A percentile compares a stretch with the other conserved stretches of the same genome.
Conservation (phyloP, 305 asterid genomes). For the Fraxinus latifolia region DNA sequence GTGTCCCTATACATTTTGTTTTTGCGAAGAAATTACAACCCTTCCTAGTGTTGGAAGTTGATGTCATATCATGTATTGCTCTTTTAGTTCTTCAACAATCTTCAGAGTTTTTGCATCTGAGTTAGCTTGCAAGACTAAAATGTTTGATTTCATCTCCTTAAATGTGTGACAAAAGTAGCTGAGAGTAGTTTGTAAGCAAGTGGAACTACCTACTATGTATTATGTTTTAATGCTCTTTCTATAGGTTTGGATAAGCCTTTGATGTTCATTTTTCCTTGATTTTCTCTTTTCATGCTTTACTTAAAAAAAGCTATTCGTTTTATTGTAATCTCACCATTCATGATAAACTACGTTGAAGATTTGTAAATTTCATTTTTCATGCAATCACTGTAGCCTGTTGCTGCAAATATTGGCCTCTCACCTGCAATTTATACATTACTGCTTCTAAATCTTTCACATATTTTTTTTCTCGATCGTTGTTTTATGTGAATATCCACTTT, state of each 20-base stretch:
- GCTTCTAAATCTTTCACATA: not conserved
- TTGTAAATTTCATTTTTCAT: not conserved
- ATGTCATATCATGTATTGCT: not conserved
- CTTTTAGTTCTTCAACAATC: not conserved
- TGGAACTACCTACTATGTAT: not conserved
- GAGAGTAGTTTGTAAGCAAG: not conserved
- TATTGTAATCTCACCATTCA: not conserved
- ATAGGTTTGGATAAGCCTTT: not conserved
- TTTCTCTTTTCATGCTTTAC: not conserved
- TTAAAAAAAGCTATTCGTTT: not conserved
- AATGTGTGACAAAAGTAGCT: not conserved
- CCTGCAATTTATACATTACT: not conserved
- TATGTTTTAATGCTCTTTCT: not conserved
- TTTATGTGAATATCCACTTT: not conserved
- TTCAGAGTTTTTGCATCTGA: not conserved
- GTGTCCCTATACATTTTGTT: not conserved
- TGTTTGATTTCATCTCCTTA: not conserved
- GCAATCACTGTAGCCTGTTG: conserved; percentile 14
- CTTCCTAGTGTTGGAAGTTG: not conserved
- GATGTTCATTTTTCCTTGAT: not conserved
- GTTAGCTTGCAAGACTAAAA: not conserved
- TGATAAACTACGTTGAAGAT: not conserved
- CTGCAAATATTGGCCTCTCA: conserved; percentile 3
- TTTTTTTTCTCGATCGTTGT: not conserved
- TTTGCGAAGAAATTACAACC: not conserved